Evolutionary conservation across 805 yeast species (phyloP).

Genomic region (Ogataea wickerhamii): DNA sequence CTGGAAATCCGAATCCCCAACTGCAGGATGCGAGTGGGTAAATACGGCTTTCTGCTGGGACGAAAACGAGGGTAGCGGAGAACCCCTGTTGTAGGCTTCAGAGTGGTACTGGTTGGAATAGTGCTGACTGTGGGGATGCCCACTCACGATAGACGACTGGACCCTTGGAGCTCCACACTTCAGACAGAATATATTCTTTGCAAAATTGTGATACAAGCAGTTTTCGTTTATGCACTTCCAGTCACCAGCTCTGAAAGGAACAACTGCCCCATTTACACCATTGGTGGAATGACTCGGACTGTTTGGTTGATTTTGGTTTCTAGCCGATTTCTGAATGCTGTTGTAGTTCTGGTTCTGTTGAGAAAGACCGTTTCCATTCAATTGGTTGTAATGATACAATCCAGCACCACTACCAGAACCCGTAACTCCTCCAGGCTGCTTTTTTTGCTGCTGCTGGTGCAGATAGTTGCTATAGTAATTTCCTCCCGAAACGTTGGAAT

Average conservation of each 20-base stretch:
- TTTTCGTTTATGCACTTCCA: conserved; percentile 84
- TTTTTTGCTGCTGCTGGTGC: conserved; percentile 17
- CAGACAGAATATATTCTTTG: conserved; percentile 81
- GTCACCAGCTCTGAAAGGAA: conserved; percentile 96
- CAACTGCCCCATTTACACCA: conserved; percentile 36
- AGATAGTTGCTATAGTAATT: conserved; percentile 5
- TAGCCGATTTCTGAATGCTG: not conserved
- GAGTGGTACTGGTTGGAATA: not conserved
- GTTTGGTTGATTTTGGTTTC: conserved; percentile 10
- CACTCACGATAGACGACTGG: conserved; percentile 29
- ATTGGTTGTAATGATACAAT: not conserved
- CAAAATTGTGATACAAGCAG: conserved; percentile 88
- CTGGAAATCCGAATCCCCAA: not conserved
- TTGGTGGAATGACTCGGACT: conserved; percentile 17
- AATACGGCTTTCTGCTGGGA: conserved; percentile 1
- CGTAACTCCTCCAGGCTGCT: conserved; percentile 12
- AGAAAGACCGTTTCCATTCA: not conserved
- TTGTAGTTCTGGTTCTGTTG: conserved; percentile 3
- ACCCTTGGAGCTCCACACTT: conserved; percentile 79
- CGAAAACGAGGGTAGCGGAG: not conserved
- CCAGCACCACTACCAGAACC: not conserved
- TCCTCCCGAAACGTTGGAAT: conserved; percentile 6
- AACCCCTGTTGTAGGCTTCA: not conserved
- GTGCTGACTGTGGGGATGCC: conserved; percentile 26
- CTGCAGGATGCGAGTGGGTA: conserved; percentile 6